These are phyloP conservation scores for Phialocephala sp. DNA, from an alignment of 2,329 filamentous ascomycete species.

Conservation along the genomic window DNA sequence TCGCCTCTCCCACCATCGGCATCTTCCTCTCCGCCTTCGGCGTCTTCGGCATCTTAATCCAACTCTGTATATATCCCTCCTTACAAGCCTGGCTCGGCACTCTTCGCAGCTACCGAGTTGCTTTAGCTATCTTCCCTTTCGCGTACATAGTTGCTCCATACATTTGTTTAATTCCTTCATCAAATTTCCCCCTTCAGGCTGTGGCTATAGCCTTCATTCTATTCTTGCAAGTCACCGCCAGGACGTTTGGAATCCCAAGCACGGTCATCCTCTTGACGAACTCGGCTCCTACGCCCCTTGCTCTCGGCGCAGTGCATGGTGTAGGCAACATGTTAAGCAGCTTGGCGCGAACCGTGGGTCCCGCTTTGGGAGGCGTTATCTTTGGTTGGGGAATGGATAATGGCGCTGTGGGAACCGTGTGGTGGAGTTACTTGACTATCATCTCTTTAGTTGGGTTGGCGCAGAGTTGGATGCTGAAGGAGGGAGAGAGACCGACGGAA, in stretches of 20 bases:
- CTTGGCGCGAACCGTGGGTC: slow-evolving; percentile 55
- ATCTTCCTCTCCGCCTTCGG: slow-evolving; percentile 73
- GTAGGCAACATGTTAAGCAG: slow-evolving; percentile 56
- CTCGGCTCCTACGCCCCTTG: slow-evolving; percentile 60
- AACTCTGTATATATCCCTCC: slow-evolving; percentile 72
- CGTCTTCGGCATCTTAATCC: slow-evolving; percentile 70
- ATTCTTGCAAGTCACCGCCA: slow-evolving; percentile 71
- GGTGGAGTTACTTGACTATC: slow-evolving; percentile 37
- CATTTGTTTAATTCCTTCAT: slow-evolving; percentile 62
- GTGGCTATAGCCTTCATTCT: slow-evolving; percentile 64
- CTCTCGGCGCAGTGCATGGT: slow-evolving; percentile 61
- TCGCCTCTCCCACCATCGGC: slow-evolving; percentile 70
- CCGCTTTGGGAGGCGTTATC: slow-evolving; percentile 52
- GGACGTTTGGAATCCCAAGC: slow-evolving; percentile 69
- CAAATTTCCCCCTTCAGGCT: slow-evolving; percentile 50
- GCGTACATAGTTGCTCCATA: slow-evolving; percentile 74
- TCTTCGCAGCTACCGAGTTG: slow-evolving; percentile 68
- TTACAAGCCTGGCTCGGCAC: slow-evolving; percentile 71
- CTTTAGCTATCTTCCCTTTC: slow-evolving; percentile 71
- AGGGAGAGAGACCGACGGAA: slow-evolving; percentile 29
- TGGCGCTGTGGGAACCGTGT: slow-evolving; percentile 40
- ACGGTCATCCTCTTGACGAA: slow-evolving; percentile 66
- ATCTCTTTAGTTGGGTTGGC: slow-evolving; percentile 48
- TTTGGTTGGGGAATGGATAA: slow-evolving; percentile 39
- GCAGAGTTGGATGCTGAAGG: slow-evolving; percentile 34